These are phyloP conservation scores for Luffa acutangula DNA, from an alignment of 306 rosid genomes.

Conservation along the genomic window DNA sequence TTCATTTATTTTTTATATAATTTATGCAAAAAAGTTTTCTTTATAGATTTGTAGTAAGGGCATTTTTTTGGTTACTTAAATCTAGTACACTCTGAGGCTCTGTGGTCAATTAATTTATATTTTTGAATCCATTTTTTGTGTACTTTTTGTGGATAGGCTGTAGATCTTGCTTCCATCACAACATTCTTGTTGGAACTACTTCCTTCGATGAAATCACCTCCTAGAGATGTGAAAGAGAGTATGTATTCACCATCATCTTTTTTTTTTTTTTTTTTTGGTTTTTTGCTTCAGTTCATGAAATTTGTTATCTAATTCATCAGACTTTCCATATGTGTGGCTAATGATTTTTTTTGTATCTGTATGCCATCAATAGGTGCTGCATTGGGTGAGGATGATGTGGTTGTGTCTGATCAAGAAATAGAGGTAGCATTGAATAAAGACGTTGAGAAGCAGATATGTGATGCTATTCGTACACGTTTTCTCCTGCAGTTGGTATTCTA, in stretches of 20 bases:
- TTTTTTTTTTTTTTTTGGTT: neutral
- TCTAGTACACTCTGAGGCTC: neutral
- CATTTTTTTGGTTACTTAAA: neutral
- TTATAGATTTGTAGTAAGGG: neutral
- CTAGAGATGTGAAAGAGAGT: conserved; percentile 39
- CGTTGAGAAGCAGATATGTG: conserved; percentile 68
- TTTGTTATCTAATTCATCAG: neutral
- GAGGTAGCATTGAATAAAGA: conserved; percentile 47
- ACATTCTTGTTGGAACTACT: conserved; percentile 70
- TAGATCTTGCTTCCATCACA: conserved; percentile 71
- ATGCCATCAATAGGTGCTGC: conserved; percentile 35
- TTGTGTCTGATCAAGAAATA: conserved; percentile 42
- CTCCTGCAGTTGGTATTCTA: conserved; percentile 73
- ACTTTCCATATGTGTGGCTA: neutral
- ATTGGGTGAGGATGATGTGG: conserved; percentile 57
- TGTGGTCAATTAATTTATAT: neutral
- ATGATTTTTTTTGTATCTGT: neutral
- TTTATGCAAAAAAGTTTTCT: neutral
- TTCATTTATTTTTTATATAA: neutral
- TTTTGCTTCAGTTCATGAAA: neutral
- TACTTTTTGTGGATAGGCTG: conserved; percentile 42
- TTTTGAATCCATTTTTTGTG: conserved; percentile 8
- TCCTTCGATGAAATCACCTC: conserved; percentile 53
- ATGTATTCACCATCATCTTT: conserved; percentile 17
- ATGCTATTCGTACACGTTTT: conserved; percentile 68